Evolutionary conservation across 1,139 yeast genomes (phyloP).

Genomic region (Wickerhamomyces sp.): DNA sequence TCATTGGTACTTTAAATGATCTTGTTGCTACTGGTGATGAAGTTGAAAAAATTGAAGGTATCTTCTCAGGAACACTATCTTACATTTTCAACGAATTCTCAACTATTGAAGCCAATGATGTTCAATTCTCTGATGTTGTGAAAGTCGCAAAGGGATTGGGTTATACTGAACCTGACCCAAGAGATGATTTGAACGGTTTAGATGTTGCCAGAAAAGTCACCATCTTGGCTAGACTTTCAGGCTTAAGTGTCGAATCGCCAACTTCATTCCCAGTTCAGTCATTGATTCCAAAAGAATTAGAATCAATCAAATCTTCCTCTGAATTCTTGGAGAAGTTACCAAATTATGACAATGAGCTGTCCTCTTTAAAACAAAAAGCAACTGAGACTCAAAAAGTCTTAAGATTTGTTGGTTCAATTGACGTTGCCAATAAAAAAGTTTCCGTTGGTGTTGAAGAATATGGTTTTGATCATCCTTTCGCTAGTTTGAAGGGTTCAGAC

Average conservation of each 20-base stretch:
- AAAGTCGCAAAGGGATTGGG: constrained; percentile 84
- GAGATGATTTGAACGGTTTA: constrained; percentile 96
- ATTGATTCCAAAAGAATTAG: constrained; percentile 83
- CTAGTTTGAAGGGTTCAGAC: constrained; percentile 91
- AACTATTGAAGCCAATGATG: constrained; percentile 53
- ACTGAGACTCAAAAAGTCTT: constrained; percentile 79
- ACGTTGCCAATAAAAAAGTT: constrained; percentile 60
- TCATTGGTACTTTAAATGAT: constrained; percentile 83
- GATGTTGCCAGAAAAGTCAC: constrained; percentile 98
- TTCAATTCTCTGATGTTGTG: constrained; percentile 87
- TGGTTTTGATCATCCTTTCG: constrained; percentile 88
- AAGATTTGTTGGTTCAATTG: constrained; percentile 91
- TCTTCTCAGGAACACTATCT: constrained; percentile 94
- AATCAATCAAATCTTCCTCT: constrained; percentile 62
- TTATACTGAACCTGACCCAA: constrained; percentile 98
- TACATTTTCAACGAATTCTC: constrained; percentile 93
- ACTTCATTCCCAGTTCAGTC: constrained; percentile 95
- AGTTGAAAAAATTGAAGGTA: constrained; percentile 88
- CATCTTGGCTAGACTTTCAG: constrained; percentile 88
- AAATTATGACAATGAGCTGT: constrained; percentile 74
- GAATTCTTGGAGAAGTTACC: constrained; percentile 83
- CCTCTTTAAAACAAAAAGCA: constrained; percentile 74
- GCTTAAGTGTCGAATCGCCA: constrained; percentile 82
- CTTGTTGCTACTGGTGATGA: constrained; percentile 89
- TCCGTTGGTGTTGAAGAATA: constrained; percentile 87